These are phyloP conservation scores for Durio zibethinus DNA, from an alignment of 345 rosid genomes.

Conservation along the genomic window DNA sequence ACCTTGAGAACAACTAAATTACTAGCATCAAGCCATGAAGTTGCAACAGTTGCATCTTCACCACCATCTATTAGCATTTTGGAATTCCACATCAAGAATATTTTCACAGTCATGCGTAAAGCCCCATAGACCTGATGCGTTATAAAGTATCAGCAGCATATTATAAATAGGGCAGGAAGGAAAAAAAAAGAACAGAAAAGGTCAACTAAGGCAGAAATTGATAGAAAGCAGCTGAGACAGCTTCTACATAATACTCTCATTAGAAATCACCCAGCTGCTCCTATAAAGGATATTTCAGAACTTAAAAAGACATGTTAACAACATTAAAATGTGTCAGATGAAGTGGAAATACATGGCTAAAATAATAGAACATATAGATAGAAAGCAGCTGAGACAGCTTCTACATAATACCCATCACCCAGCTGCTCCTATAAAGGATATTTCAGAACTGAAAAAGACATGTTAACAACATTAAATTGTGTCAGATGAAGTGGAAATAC, in stretches of 20 bases:
- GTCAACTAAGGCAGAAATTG: background rate
- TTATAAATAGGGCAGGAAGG: background rate
- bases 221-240: slow-evolving; percentile 2
- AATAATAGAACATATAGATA: too few relatives aligned
- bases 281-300: background rate
- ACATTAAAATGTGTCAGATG: background rate
- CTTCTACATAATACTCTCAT: background rate
- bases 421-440: too few relatives aligned
- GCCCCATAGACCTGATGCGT: slow-evolving; percentile 87
- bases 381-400: background rate
- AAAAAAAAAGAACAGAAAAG: background rate
- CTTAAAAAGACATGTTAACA: background rate
- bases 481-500: background rate
- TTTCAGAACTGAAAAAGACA: background rate
- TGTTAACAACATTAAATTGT: background rate
- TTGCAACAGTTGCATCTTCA: slow-evolving; percentile 70
- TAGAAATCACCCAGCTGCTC: background rate
- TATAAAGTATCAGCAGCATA: background rate
- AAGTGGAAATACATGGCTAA: background rate
- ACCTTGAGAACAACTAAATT: slow-evolving; percentile 92
- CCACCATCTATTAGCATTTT: slow-evolving; percentile 86
- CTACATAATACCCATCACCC: background rate
- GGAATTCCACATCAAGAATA: slow-evolving; percentile 97
- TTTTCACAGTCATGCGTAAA: slow-evolving; percentile 89
- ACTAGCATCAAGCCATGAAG: slow-evolving; percentile 90